phyloP scores from a whole-genome alignment of 2,329 filamentous ascomycete species.

The Alternaria panax region DNA sequence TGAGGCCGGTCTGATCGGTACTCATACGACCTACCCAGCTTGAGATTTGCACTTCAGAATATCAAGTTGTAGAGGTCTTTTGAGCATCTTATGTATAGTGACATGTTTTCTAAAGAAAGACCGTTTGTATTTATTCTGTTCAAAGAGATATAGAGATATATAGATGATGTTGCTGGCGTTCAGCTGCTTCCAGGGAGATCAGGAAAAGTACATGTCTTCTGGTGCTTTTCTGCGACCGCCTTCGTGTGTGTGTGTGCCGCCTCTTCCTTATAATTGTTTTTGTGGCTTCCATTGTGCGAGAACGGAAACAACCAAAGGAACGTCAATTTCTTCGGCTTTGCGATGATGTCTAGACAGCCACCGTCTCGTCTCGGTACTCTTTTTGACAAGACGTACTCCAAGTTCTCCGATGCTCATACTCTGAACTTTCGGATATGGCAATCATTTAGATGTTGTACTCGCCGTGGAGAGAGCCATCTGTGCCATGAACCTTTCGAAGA shows the following conservation, averaged over 20 bases:
- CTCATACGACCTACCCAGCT: too few species aligned
- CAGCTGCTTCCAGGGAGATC: too few species aligned
- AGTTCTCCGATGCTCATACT: neutral
- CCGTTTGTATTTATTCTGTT: neutral
- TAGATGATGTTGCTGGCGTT: neutral
- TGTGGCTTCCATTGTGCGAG: neutral
- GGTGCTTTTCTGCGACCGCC: neutral
- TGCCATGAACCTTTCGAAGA: slow-evolving; percentile 1
- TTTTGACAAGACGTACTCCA: too few species aligned
- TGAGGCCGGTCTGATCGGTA: neutral
- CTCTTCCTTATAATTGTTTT: neutral
- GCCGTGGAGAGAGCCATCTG: neutral
- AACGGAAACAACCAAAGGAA: neutral
- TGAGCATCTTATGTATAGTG: neutral
- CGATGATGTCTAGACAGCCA: neutral
- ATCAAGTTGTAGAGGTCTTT: neutral
- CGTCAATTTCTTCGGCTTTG: fast-evolving
- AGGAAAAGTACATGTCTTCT: neutral
- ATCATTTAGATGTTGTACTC: neutral
- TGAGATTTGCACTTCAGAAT: neutral
- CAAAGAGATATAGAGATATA: neutral
- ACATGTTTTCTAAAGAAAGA: neutral
- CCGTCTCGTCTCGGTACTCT: too few species aligned
- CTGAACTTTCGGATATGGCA: neutral
- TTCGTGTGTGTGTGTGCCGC: neutral